A percentile compares a stretch with the other conserved stretches of the same genome.
These are phyloP conservation scores for Cotoneaster glaucophyllus DNA, from an alignment of 306 rosid genomes.

Conservation along the genomic window DNA sequence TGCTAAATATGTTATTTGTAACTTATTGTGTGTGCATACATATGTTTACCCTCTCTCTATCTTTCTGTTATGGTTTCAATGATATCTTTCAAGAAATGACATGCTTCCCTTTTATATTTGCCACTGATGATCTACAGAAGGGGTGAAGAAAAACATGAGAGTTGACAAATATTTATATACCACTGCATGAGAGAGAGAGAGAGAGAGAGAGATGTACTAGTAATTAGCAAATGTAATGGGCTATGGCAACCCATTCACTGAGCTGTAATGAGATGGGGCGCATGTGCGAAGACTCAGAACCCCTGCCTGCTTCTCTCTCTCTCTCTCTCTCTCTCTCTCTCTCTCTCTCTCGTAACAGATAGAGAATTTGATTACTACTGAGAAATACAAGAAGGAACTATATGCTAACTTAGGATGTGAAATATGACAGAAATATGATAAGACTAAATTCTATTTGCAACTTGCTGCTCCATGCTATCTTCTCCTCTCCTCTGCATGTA, in stretches of 20 bases:
- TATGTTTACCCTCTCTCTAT: background rate
- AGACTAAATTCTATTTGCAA: constrained; percentile 23
- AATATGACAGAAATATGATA: constrained; percentile 8
- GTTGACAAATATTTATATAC: constrained; percentile 25
- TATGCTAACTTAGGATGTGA: background rate
- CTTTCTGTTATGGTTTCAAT: background rate
- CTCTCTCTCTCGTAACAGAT: constrained; percentile 4
- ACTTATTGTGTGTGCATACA: background rate
- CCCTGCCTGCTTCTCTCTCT: constrained; percentile 15
- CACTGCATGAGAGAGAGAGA: background rate
- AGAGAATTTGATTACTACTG: background rate
- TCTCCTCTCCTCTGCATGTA: constrained; percentile 18
- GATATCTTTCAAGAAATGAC: constrained; percentile 10
- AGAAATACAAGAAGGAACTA: background rate
- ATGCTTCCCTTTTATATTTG: background rate
- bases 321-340: constrained; percentile 12
- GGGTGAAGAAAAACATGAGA: constrained; percentile 35
- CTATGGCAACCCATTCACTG: constrained; percentile 37
- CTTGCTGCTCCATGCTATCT: constrained; percentile 22
- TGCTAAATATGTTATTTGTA: background rate
- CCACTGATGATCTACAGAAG: constrained; percentile 7
- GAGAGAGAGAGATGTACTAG: constrained; percentile 6
- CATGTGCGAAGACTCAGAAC: constrained; percentile 60
- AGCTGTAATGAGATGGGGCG: constrained; percentile 61
- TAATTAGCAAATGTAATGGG: constrained; percentile 27